Percentiles rank a stretch among this genome's conserved stretches.
phyloP scores from a whole-genome alignment of 805 yeast species.

The Metschnikowia lunata region DNA sequence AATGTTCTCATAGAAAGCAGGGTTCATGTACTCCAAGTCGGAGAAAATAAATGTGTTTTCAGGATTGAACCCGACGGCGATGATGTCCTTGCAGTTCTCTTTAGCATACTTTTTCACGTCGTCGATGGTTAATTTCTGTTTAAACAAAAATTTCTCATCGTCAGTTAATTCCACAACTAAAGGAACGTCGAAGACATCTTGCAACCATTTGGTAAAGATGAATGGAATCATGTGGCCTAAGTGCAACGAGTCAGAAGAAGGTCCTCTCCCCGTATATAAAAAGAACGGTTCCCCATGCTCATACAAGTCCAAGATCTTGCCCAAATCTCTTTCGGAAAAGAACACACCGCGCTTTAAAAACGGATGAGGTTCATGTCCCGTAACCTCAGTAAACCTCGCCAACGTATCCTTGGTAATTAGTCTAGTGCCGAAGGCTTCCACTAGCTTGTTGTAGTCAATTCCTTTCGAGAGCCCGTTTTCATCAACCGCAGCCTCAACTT shows the following conservation, averaged over 20 bases:
- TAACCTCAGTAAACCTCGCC: slow-evolving; percentile 68
- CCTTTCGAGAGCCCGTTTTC: slow-evolving; percentile 81
- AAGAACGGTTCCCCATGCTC: slow-evolving; percentile 95
- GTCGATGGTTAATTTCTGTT: slow-evolving; percentile 80
- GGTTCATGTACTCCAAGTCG: slow-evolving; percentile 89
- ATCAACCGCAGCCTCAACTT: slow-evolving; percentile 96
- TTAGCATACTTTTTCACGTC: slow-evolving; percentile 78
- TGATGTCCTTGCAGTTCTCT: slow-evolving; percentile 88
- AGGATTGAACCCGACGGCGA: slow-evolving; percentile 91
- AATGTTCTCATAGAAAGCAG: slow-evolving; percentile 89
- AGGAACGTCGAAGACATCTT: slow-evolving; percentile 95
- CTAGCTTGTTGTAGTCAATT: slow-evolving; percentile 87
- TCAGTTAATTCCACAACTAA: slow-evolving; percentile 91
- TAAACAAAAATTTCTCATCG: slow-evolving; percentile 94
- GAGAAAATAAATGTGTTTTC: slow-evolving; percentile 94
- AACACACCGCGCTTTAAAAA: slow-evolving; percentile 87
- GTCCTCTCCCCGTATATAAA: slow-evolving; percentile 96
- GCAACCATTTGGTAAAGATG: slow-evolving; percentile 94
- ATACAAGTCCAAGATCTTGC: slow-evolving; percentile 74
- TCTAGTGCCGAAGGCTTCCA: slow-evolving; percentile 82
- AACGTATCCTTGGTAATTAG: slow-evolving; percentile 66
- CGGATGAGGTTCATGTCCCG: slow-evolving; percentile 91
- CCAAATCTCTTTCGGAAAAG: slow-evolving; percentile 85
- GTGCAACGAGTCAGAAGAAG: slow-evolving; percentile 91
- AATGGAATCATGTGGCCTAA: slow-evolving; percentile 97